Evolutionary conservation across 2,329 filamentous ascomycete genomes (phyloP), one percentile per base, ranked within the genome.

Genomic region (Orbilia oligospora): DNA sequence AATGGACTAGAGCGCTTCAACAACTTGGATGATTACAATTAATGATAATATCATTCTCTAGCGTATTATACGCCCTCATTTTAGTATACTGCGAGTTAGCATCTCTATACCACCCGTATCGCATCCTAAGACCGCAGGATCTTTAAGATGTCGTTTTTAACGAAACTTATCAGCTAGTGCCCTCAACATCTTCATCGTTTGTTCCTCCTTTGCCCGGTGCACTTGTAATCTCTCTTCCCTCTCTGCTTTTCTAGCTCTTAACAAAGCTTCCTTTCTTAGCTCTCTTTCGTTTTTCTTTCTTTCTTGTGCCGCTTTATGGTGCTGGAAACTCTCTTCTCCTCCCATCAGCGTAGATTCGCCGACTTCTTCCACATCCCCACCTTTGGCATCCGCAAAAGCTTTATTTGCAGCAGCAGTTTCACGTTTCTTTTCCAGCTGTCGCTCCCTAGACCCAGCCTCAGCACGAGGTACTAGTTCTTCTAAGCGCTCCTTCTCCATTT

Each of bases 401-500:
- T 90, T 89, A 86, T 97, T 91, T 81, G 91, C 90, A 5, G 91
- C 90, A 33, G 92, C 91, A 4, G 89, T 86, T 80, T 92, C 91
- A 38, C 88, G 88, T 80, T 91, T 91, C 88, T 97, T 97, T 86
- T 99, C 95, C 0, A 98, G 87, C 82, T 90, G 89, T 10, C 95
- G 90, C 85, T 97, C 95, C 55, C 91, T 90, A 0, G 92, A 92
- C 0, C 94, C 94, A 0, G 94, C 86, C 77, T 96, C 93, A 0
- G 95, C 93, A 10, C 93, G 92, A 0, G 95, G 94, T 0, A 88
- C 89, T 0, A 97, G 86, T 80, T 97, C 94, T 14, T 97, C 93
- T 0, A 96, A 87, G 0, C 89, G 88, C 69, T 92, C 91, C 80
- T 91, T 91, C 82, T 95, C 91, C 3, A 87, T 82, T 53, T 87